Percentiles rank a stretch among this genome's conserved stretches.
Conservation (phyloP, 129 eudicot genomes). For the Saussurea involucrata region DNA sequence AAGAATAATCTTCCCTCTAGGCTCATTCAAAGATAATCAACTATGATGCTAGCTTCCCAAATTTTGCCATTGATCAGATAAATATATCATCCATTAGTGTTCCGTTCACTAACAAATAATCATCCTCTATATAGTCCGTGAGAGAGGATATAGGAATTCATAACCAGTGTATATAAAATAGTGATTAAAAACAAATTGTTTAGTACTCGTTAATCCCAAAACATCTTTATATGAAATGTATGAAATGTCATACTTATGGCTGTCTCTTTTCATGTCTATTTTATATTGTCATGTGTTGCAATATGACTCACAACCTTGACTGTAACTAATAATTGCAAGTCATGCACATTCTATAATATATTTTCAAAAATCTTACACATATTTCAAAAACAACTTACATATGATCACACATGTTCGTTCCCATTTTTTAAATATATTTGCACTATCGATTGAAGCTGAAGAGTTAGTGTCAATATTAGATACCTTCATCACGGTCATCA, state of each 20-base stretch:
- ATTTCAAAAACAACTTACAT: neutral
- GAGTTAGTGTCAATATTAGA: neutral
- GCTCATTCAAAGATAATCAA: neutral
- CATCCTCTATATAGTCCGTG: neutral
- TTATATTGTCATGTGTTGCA: neutral
- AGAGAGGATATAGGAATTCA: neutral
- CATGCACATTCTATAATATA: neutral
- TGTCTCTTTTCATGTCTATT: neutral
- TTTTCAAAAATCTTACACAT: neutral
- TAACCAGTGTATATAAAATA: neutral
- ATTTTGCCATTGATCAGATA: neutral
- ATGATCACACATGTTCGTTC: neutral
- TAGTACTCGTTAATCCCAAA: neutral
- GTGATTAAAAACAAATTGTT: neutral
- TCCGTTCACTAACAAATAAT: neutral
- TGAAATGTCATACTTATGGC: neutral
- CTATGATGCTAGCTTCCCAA: neutral
- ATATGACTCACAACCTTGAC: neutral
- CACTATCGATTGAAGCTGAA: neutral
- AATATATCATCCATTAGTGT: neutral
- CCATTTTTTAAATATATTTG: neutral
- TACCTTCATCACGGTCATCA: conserved; percentile 49
- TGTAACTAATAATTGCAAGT: neutral
- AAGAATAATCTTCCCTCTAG: neutral
- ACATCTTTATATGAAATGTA: neutral